These are phyloP conservation scores for Cercospora janseana DNA, from an alignment of 2,329 filamentous ascomycete genomes.

Conservation along the genomic window DNA sequence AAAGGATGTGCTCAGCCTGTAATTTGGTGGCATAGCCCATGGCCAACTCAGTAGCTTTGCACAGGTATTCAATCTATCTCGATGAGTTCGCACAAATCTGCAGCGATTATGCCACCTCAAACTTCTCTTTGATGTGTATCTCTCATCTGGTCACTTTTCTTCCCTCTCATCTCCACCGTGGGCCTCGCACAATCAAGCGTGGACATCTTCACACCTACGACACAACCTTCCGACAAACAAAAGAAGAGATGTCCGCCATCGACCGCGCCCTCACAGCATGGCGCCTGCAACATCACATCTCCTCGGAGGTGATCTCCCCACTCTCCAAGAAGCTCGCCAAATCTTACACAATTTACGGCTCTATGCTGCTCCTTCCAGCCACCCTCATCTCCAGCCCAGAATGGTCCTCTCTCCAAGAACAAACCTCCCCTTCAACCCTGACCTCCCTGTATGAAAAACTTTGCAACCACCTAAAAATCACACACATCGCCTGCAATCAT, in stretches of 20 bases:
- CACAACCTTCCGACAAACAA: neutral
- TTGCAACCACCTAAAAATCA: constrained; percentile 45
- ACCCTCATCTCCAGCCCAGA: constrained; percentile 45
- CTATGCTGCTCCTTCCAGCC: constrained; percentile 57
- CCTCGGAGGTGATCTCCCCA: neutral
- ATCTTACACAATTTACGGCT: constrained; percentile 56
- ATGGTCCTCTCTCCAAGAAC: constrained; percentile 34
- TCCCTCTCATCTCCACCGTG: neutral
- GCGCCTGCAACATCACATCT: constrained; percentile 8
- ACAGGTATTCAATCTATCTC: no score
- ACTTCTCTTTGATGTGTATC: no score
- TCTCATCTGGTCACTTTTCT: no score
- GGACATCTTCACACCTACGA: neutral
- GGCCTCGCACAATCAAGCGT: neutral
- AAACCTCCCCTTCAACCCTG: constrained; percentile 35
- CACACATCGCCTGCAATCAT: constrained; percentile 59
- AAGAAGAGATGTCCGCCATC: constrained; percentile 10
- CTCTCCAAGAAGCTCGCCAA: constrained; percentile 27
- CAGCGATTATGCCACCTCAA: no score
- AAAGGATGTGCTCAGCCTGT: no score
- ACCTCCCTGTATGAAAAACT: constrained; percentile 46
- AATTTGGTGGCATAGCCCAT: no score
- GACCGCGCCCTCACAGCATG: constrained; percentile 24
- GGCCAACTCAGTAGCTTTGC: no score
- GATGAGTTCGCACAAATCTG: no score